Base-by-base conservation (phyloP, 768 basidiomycete genomes). In the Dentipellis fragilis region DNA sequence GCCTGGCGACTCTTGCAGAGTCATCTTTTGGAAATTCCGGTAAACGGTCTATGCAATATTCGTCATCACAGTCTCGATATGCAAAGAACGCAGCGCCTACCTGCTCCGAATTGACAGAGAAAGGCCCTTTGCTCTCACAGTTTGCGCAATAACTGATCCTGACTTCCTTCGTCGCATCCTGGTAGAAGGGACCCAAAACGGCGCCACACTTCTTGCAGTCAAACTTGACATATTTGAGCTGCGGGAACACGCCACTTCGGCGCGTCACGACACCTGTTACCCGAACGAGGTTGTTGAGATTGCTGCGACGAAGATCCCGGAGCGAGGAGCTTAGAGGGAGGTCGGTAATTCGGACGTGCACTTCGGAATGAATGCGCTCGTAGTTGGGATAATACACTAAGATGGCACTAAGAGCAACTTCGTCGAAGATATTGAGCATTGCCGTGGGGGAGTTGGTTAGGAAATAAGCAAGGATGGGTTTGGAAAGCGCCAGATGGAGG, bases 21-120 rank as follows among this genome's bases (percentile, higher is more conserved):
- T 97, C 92, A 98, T 90, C 71, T 92, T 95, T 70, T 99, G 96
- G 68, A 96, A 98, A 69, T 99, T 99, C 54, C 96, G 81, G 69
- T 98, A 99, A 2, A 99, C 84, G 1, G 96, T 99, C 91, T 98
- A 58, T 3, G 56, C n/a, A 7, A 58, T 29, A 47, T 53, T 16
- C 49, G 29, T 40, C 10, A 7, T n/a, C 11, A 45, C n/a, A 5
- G 29, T 16, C 47, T 17, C 19, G 6, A 36, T 14, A 16, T 0
- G 37, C 52, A 39, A 19, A 34, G 11, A 34, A 35, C 17, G 10
- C n/a, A 34, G 8, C n/a, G 45, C 65, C 38, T 57, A 90, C 93
- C 77, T 94, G 93, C 66, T 97, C 93, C 35, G 93, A 95, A 67
- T 98, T 99, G 64, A 99, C 89, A 0, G 84, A 78, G 73, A 98